Conservation (phyloP, 1,284 basidiomycete species). For the Vanrija sp. region DNA sequence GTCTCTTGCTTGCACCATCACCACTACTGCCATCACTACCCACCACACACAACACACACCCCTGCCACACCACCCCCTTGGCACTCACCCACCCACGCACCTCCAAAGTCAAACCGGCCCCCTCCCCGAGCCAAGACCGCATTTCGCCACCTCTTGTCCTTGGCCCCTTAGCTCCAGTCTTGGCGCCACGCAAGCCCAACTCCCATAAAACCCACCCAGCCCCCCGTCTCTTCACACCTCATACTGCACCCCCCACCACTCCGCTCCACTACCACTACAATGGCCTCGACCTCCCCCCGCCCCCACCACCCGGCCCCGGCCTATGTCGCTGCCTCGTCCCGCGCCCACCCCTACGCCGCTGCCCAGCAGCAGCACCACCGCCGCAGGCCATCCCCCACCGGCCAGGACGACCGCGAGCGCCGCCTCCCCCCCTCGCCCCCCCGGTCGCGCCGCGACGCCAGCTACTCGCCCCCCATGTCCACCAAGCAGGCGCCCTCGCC, state of each 20-base stretch:
- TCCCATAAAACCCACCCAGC: not conserved
- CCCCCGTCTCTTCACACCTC: too few relatives aligned
- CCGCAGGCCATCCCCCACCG: constrained; percentile 1
- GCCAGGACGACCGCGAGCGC: constrained; percentile 6
- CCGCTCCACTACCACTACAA: not conserved
- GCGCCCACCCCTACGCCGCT: constrained; percentile 15
- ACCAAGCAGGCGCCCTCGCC: constrained; percentile 21
- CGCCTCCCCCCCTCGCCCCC: constrained; percentile 39
- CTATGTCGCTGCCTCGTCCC: constrained; percentile 1
- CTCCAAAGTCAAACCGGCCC: too few relatives aligned
- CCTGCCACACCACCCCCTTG: too few relatives aligned
- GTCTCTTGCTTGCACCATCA: too few relatives aligned
- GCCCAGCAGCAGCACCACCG: not conserved
- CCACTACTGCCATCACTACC: too few relatives aligned
- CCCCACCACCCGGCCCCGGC: constrained; percentile 9
- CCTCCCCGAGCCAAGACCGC: too few relatives aligned
- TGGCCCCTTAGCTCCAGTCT: too few relatives aligned
- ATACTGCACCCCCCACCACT: not conserved
- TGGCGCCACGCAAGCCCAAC: too few relatives aligned
- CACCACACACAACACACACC: too few relatives aligned
- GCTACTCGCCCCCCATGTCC: constrained; percentile 30
- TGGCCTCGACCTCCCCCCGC: constrained; percentile 5
- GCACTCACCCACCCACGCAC: too few relatives aligned
- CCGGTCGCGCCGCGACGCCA: constrained; percentile 33
- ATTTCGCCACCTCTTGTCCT: too few relatives aligned